Base-by-base conservation (phyloP, 305 asterid genomes). In the Fraxinus angustifolia region DNA sequence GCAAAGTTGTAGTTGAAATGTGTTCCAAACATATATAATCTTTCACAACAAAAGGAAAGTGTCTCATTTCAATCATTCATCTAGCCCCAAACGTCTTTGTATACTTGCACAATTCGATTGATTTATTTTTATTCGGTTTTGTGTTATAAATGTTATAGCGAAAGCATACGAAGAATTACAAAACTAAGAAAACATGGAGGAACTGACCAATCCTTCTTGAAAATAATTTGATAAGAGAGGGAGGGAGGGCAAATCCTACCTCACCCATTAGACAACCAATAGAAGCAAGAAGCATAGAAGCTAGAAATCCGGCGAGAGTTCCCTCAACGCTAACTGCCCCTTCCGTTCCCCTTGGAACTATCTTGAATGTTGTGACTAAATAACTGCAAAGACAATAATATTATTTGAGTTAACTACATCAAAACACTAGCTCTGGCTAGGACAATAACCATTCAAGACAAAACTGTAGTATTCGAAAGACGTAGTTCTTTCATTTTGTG, bases 251-350 rank as follows among this genome's bases (percentile, higher is more conserved):
- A 56, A 74, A 71, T 30, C 70, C 74, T 87, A 95, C 99, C 93
- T 89, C 86, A 65, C 96, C 89, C 87, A 84, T 80, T 80, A 89
- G 78, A 84, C 83, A 91, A 68, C 89, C 95, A 81, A 88, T 89
- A 73, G 99, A 92, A 83, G 98, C 98, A 56, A 96, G 97, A 81
- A 94, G 90, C 84, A 28, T 34, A 92, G 70, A 80, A 96, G 82
- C 31, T 28, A 28, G 31, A 28, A 28, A 28, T 77, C 97, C 98
- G 56, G 98, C 93, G 38, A 93, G 65, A 80, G 99, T 94, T 84
- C 97, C 99, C 87, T 92, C 98, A 67, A 90, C 79, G 82, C 97
- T 96, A 78, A 96, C 91, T 16, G 94, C 98, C 73, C 99, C 99
- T 88, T 96, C 99, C 4, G 97, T 93, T 67, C 99, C 98, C 86